Percentiles rank a stretch among this genome's conserved stretches.
These are phyloP conservation scores for Flaveria linearis DNA, from an alignment of 129 eudicot genomes.

Conservation along the genomic window DNA sequence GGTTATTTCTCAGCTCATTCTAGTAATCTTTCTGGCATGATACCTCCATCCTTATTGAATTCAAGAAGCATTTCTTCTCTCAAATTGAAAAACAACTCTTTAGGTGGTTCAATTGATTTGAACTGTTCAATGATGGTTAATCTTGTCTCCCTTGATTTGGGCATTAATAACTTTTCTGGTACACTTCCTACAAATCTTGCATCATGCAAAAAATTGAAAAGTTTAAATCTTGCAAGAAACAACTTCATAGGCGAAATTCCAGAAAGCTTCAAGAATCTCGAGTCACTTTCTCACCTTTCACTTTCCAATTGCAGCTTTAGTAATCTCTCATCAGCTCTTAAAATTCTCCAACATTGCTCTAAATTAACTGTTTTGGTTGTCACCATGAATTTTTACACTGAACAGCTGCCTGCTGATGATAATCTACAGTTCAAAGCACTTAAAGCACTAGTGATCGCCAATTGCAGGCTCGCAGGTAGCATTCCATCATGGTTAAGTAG, in stretches of 20 bases:
- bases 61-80: constrained; percentile 47
- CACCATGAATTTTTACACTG: constrained; percentile 56
- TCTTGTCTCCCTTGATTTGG: constrained; percentile 59
- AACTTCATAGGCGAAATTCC: constrained; percentile 59
- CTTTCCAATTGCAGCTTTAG: constrained; percentile 55
- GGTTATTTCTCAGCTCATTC: constrained; percentile 55
- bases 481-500: constrained; percentile 65
- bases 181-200: constrained; percentile 56
- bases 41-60: constrained; percentile 57
- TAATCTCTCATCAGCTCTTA: constrained; percentile 50
- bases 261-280: constrained; percentile 48
- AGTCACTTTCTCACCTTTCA: constrained; percentile 54
- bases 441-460: constrained; percentile 54
- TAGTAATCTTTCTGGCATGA: constrained; percentile 47
- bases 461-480: constrained; percentile 60
- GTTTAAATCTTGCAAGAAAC: constrained; percentile 57
- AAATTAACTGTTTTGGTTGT: constrained; percentile 58
- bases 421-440: constrained; percentile 45
- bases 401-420: constrained; percentile 46
- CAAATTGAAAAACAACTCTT: constrained; percentile 59
- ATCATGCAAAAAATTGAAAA: constrained; percentile 40
- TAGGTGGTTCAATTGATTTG: constrained; percentile 43
- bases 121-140: constrained; percentile 62
- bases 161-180: constrained; percentile 50
- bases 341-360: constrained; percentile 50